Evolutionary conservation across 1,284 basidiomycete species (phyloP), one percentile per base, ranked within the genome.

Genomic region (Coniferiporia sulphurascens): DNA sequence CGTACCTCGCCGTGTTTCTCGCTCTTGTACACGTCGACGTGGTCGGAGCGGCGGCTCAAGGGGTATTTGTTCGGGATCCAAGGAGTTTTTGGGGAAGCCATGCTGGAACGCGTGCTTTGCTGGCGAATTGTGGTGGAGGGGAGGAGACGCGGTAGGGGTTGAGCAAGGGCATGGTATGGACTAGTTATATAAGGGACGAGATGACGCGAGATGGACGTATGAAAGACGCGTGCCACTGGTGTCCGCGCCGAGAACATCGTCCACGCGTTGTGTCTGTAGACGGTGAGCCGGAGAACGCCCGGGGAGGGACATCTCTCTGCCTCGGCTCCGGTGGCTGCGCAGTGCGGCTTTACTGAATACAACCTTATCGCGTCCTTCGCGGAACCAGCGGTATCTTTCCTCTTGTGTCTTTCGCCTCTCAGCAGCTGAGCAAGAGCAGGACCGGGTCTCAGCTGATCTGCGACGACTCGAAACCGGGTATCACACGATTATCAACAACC

Each of bases 21-120:
- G 70, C 84, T 88, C 69, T 85, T 79, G 74, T 88, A 91, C 19
- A 78, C 72, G 71, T 91, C 87, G 55, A 85, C 73, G 67, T 86
- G 82, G 66, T 85, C 82, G 15, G 80, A 82, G 56, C 88, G 81
- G 57, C 81, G 81, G 35, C 84, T 79, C 8, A 70, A 55, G 0
- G 90, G 90, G 68, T 92, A 93, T 50, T 64, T 65, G 61, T 73
- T 72, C n/a, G 77, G 72, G 19, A 59, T 67, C 78, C 78, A 81
- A 10, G 71, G 63, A 0, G 74, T 73, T 12, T 69, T 65, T 1
- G 66, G 22, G 56, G 63, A 59, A 52, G 70, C 63, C 68, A 71
- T 71, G 43, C 58, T 55, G 44, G n/a, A 6, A 38, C n/a, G 32
- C 21, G 15, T 19, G 38, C 38, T 41, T 3, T 41, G 15, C 38